These are phyloP conservation scores for Hanseniaspora singularis DNA, from an alignment of 805 yeast genomes.

Conservation along the genomic window DNA sequence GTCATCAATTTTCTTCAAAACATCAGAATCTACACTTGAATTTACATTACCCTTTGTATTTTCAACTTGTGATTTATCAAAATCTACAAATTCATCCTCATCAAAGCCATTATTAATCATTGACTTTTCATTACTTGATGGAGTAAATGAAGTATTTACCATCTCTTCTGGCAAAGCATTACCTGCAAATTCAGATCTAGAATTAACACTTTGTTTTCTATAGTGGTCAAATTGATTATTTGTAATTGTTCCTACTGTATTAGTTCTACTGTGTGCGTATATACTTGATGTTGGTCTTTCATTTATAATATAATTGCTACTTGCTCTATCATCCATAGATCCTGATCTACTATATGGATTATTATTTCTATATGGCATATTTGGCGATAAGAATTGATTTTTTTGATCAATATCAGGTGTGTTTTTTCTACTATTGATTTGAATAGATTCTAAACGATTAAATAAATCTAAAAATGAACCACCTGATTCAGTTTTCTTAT, in stretches of 20 bases:
- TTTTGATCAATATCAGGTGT: neutral
- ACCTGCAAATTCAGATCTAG: neutral
- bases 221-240: neutral
- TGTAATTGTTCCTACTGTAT: constrained; percentile 23
- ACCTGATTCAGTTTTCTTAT: constrained; percentile 26
- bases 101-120: neutral
- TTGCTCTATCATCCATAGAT: neutral
- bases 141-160: neutral
- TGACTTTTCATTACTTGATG: too few relatives aligned
- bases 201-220: neutral
- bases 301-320: constrained; percentile 8
- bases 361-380: constrained; percentile 17
- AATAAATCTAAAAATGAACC: constrained; percentile 29
- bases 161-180: neutral
- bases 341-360: constrained; percentile 15
- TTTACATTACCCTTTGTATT: neutral
- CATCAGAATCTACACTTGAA: neutral
- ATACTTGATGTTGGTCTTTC: constrained; percentile 42
- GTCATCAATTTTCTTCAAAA: neutral
- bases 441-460: constrained; percentile 21
- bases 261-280: constrained; percentile 34
- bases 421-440: neutral
- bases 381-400: constrained; percentile 2
- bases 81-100: neutral
- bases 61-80: neutral